Evolutionary conservation across 1,139 yeast species (phyloP).

Genomic region (Eremothecium gossypii): DNA sequence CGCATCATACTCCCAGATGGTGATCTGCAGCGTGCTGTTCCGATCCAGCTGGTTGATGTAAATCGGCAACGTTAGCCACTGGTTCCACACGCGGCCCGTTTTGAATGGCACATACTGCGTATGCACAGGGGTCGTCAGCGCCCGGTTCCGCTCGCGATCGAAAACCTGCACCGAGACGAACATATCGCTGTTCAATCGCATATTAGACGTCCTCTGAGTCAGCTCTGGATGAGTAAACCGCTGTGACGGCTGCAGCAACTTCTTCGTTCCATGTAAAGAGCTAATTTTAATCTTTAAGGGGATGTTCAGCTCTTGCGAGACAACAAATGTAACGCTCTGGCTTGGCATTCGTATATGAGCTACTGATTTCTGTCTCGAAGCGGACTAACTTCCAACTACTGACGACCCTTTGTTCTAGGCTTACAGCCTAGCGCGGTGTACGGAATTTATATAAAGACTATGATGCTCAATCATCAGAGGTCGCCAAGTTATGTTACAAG

Average conservation of each 20-base stretch:
- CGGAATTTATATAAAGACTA: too few species aligned
- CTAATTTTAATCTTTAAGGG: constrained; percentile 45
- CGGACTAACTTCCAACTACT: too few species aligned
- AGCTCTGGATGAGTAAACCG: constrained; percentile 47
- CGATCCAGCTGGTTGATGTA: constrained; percentile 59
- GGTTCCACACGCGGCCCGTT: constrained; percentile 41
- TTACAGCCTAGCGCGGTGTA: too few species aligned
- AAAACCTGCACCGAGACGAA: constrained; percentile 54
- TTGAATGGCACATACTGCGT: constrained; percentile 58
- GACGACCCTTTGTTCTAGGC: too few species aligned
- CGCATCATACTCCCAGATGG: constrained; percentile 58
- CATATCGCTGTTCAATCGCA: constrained; percentile 48
- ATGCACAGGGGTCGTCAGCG: constrained; percentile 54
- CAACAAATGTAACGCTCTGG: constrained; percentile 56
- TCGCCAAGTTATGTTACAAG: too few species aligned
- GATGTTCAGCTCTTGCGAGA: constrained; percentile 59
- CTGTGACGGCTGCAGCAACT: constrained; percentile 43
- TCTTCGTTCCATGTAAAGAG: constrained; percentile 41
- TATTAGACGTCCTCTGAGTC: constrained; percentile 42
- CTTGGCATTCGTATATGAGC: constrained; percentile 29
- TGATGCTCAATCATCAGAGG: too few species aligned
- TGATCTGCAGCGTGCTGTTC: constrained; percentile 50
- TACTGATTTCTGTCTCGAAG: too few species aligned
- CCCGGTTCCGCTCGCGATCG: constrained; percentile 41
- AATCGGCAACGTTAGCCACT: constrained; percentile 64